Percentiles rank a stretch among this genome's conserved stretches.
Evolutionary conservation across 169 alveolate genomes (phyloP).

Genomic region (Plasmodium falciparum): DNA sequence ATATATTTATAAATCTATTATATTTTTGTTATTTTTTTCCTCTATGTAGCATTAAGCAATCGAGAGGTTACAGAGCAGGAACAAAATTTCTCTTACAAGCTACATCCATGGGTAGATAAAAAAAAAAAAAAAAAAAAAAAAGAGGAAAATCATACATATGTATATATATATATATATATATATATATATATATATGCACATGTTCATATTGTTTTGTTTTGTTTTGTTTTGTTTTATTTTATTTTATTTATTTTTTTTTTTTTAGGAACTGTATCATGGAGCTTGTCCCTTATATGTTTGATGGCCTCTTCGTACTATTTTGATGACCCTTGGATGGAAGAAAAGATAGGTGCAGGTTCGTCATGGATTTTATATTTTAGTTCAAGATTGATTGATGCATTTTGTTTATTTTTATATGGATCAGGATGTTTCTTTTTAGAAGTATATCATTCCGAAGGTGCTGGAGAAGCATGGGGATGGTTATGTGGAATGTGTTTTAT

Average conservation of each 20-base stretch:
- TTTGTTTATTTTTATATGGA: conserved; percentile 87
- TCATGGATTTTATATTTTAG: conserved; percentile 89
- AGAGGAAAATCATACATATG: neutral
- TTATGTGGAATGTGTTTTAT: conserved; percentile 88
- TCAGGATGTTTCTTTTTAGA: conserved; percentile 92
- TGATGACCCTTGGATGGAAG: conserved; percentile 90
- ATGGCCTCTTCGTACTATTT: conserved; percentile 90
- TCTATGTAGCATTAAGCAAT: conserved; percentile 87
- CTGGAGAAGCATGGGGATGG: conserved; percentile 95
- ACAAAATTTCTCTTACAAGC: conserved; percentile 90
- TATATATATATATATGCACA: neutral
- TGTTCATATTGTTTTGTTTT: neutral
- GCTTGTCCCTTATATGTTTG: conserved; percentile 86
- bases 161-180: neutral
- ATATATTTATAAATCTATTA: neutral
- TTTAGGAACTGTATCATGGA: conserved; percentile 88
- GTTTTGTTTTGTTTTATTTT: too few species aligned
- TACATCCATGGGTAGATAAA: conserved; percentile 85
- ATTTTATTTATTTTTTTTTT: neutral
- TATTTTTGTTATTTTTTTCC: neutral
- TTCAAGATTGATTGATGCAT: conserved; percentile 89
- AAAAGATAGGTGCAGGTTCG: conserved; percentile 90
- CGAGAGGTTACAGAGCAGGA: conserved; percentile 92
- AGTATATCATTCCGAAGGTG: conserved; percentile 94
- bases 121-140: too few species aligned